Evolutionary conservation across 805 yeast genomes (phyloP), one percentile per base, ranked within the genome.

Genomic region (Cyberlindnera veronae): DNA sequence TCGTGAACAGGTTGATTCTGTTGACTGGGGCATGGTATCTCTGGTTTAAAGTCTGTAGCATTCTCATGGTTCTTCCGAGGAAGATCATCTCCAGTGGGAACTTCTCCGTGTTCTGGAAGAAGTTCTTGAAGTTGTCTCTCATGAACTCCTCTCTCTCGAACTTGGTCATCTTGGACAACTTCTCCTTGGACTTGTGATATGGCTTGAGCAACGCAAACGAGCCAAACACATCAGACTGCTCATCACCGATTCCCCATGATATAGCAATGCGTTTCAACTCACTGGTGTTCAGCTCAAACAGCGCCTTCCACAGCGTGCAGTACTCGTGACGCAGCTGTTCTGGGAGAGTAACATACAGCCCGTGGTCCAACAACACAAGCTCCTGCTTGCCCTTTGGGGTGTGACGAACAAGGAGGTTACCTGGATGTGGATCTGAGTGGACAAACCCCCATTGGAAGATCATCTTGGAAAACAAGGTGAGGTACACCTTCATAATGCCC

Each of bases 361-460:
- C 95, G 56, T 84, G 91, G 56, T 84, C 95, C 32, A 84, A 60
- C 35, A 84, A 64, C 21, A 85, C 88, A 27, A 83, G 62, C 53
- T 83, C 77, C 51, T 75, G 83, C 12, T 38, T 38, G 5, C 55
- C 51, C 1, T 39, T 29, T 2, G 16, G 15, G 5, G 48, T 46
- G 12, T 63, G 57, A 28, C 89, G 63, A 4, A 79, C 76, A 40
- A 85, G 55, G 48, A 85, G 60, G 56, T 84, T 85, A 6, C 95
- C 95, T 2, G 93, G 93, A 52, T 84, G 95, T 11, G 91, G 86
- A 42, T 79, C 85, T 23, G 81, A 71, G 53, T 79, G 85, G n/a
- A 79, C 74, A 42, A 76, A 66, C 14, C 84, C 84, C 71, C 80
- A 78, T 32, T 67, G 60, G 57, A 78, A 79, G 14, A 77, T 76